Evolutionary conservation across 352 stramenopile genomes (phyloP), one percentile per base, ranked within the genome.

Genomic region (Globisporangium okanoganense): DNA sequence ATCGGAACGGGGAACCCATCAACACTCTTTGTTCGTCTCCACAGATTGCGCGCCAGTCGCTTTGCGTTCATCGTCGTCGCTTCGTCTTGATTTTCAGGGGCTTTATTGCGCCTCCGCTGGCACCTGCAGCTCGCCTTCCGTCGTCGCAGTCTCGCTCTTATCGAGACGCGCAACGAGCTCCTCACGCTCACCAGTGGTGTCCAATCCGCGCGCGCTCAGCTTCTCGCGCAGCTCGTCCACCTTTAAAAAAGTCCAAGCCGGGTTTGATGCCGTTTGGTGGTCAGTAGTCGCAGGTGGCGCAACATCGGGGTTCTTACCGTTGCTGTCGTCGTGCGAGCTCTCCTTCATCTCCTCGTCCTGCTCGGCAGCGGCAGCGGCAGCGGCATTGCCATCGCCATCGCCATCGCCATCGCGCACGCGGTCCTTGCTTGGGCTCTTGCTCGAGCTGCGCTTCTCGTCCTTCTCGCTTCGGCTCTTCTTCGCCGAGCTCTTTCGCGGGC

Each of bases 221-320:
- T 64, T 50, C 25, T 70, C 64, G 57, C 64, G 64, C 50, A 70
- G 48, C 44, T 70, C 64, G 24, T 63, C 64, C 36, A 62, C 64
- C 58, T 57, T 70, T 52, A 62, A 56, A 58, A 56, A 56, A 59
- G 64, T 53, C 64, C 64, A 70, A 64, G 66, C 64, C 53, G 56
- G 58, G 36, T 24, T 66, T 52, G 36, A 56, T 56, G 58, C 45
- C 27, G 53, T 55, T 49, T 22, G 43, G 29, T 64, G 48, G 33
- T 65, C 50, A 65, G 59, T 59, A 47, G 38, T 20, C 49, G 41
- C 35, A 31, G 31, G 29, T 65, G 51, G 22, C 52, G 61, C 66
- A 65, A 40, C 47, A 62, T 58, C 62, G 56, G 56, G 35, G 27
- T 49, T 62, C 56, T 71, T 71, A 69, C 57, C 55, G 41, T 69